A percentile compares a stretch with the other conserved stretches of the same genome.
Conservation (phyloP, 176 grass and related monocot species). For the Bonia amplexicaulis region DNA sequence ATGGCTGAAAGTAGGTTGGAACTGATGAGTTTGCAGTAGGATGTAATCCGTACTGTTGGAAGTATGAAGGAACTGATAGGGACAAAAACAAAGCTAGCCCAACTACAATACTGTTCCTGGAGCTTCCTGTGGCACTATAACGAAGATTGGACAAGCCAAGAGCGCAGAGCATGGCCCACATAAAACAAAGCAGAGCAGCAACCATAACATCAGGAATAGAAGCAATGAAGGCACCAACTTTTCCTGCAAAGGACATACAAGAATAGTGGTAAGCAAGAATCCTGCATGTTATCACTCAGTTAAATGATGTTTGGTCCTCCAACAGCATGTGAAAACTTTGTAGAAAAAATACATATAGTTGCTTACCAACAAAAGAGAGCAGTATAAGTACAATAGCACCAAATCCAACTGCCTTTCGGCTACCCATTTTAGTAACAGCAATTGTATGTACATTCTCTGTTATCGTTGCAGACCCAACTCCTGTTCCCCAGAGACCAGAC, state of each 20-base stretch:
- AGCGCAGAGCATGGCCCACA: slow-evolving; percentile 92
- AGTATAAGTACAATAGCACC: slow-evolving; percentile 81
- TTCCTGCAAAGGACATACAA: slow-evolving; percentile 52
- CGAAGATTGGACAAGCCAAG: slow-evolving; percentile 96
- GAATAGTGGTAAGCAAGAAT: slow-evolving; percentile 23
- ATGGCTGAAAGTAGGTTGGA: slow-evolving; percentile 85
- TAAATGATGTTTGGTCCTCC: neutral
- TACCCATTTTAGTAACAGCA: slow-evolving; percentile 99
- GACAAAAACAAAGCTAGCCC: slow-evolving; percentile 87
- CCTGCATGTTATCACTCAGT: neutral
- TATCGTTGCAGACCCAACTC: slow-evolving; percentile 79
- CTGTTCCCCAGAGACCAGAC: slow-evolving; percentile 92
- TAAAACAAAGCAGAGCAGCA: slow-evolving; percentile 91
- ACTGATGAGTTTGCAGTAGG: slow-evolving; percentile 65
- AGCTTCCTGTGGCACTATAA: slow-evolving; percentile 92
- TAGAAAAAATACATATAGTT: neutral
- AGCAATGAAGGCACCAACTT: slow-evolving; percentile 92
- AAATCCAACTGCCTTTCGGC: slow-evolving; percentile 78
- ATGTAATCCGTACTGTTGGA: slow-evolving; percentile 70
- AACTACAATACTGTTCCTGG: slow-evolving; percentile 88
- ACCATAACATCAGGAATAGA: slow-evolving; percentile 97
- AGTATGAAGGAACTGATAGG: slow-evolving; percentile 88
- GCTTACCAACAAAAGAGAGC: slow-evolving; percentile 78
- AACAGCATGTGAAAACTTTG: neutral
- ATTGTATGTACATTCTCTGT: slow-evolving; percentile 98